Evolutionary conservation across 1,284 basidiomycete species (phyloP).

Genomic region (Tausonia pullulans): DNA sequence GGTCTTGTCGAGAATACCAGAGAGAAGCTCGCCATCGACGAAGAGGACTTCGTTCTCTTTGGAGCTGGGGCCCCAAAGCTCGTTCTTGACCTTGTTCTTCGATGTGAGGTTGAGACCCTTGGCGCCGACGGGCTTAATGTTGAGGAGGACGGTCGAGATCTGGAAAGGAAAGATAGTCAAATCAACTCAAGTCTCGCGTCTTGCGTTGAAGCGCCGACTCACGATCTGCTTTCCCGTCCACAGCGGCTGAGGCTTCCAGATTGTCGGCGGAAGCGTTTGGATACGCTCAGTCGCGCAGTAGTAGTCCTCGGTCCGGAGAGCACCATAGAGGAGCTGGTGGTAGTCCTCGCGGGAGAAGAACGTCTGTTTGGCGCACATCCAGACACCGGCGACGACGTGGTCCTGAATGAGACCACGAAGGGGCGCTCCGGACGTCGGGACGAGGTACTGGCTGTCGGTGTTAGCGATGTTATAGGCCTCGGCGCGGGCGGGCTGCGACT

Average conservation of each 20-base stretch:
- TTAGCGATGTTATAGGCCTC: conserved; percentile 92
- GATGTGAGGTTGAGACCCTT: conserved; percentile 77
- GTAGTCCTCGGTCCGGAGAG: conserved; percentile 78
- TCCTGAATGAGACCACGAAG: conserved; percentile 97
- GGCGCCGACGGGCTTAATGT: conserved; percentile 73
- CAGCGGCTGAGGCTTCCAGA: conserved; percentile 78
- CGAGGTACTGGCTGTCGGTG: conserved; percentile 97
- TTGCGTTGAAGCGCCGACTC: conserved; percentile 27
- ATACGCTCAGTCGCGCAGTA: conserved; percentile 57
- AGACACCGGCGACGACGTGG: conserved; percentile 95
- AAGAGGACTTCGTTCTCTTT: conserved; percentile 80
- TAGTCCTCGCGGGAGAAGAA: conserved; percentile 96
- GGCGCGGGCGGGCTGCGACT: conserved; percentile 84
- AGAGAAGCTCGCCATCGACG: conserved; percentile 83
- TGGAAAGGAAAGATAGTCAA: conserved; percentile 28
- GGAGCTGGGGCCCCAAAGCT: conserved; percentile 57
- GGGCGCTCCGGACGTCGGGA: conserved; percentile 95
- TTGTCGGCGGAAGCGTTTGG: conserved; percentile 74
- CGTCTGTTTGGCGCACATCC: conserved; percentile 95
- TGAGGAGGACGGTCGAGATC: conserved; percentile 86
- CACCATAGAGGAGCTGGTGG: conserved; percentile 92
- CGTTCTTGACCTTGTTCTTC: conserved; percentile 74
- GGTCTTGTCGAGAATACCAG: conserved; percentile 91
- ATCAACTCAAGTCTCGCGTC: neutral
- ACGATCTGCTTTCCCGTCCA: conserved; percentile 99